Evolutionary conservation across 129 eudicot species (phyloP), one percentile per base, ranked within the genome.

Genomic region (Glebionis coronaria): DNA sequence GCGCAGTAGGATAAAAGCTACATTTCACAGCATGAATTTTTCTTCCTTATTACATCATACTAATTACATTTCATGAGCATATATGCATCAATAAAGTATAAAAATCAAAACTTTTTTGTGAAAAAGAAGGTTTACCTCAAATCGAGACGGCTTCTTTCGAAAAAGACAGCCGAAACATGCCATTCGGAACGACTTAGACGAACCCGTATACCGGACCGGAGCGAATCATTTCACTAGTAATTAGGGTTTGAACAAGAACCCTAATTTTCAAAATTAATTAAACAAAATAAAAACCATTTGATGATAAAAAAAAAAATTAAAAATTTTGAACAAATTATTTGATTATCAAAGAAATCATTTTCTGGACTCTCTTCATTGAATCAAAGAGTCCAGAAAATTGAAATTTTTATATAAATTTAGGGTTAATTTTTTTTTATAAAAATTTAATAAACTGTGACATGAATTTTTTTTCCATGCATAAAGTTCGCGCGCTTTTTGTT

Each of bases 141-240:
- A 69, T 44, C 79, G 77, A 72, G 78, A 57, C 70, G 54, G 13
- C 68, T 76, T 82, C 82, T 74, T 85, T 49, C 71, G 78, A 50
- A 77, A 85, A 47, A 85, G 60, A 55, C 81, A 85, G 21, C 85
- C 78, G 11, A 78, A 85, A 59, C 83, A 79, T 11, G 87, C 61
- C 90, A 85, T 85, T 45, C 65, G 80, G 29, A 50, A 73, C 23
- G 59, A 54, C 66, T 61, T 53, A 13, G 27, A 61, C 8, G 55
- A 56, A 70, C 46, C 56, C 4, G n/a, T 52, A 16, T 45, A 42
- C 47, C 49, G 49, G 40, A 66, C 44, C 31, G 2, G 51, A 49
- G 57, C 56, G 1, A 27, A 38, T 56, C 11, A 72, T 61, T 38
- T 51, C 23, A 62, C 69, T 79, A 55, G 63, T 65, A 63, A 16